phyloP scores from a whole-genome alignment of 495 filamentous ascomycete species.

The Xylaria acuta region DNA sequence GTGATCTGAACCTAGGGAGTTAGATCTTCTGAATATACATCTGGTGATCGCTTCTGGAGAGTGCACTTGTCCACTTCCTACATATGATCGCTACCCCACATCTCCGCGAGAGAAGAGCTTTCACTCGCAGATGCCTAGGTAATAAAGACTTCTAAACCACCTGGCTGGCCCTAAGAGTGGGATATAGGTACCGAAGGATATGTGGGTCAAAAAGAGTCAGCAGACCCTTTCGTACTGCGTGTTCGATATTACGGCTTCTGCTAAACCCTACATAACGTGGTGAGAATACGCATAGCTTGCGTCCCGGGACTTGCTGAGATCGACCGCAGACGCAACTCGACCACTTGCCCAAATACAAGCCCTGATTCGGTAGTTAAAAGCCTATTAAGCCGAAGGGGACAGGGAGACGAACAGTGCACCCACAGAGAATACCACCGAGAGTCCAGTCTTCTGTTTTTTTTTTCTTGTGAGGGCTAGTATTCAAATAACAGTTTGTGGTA shows the following conservation, averaged over 20 bases:
- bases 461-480: background rate
- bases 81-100: too few species aligned
- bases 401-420: slow-evolving; percentile 3
- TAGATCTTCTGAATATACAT: too few species aligned
- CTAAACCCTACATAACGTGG: slow-evolving; percentile 7
- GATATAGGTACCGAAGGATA: too few species aligned
- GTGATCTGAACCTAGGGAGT: too few species aligned
- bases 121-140: too few species aligned
- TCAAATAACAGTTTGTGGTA: slow-evolving; percentile 2
- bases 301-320: background rate
- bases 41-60: too few species aligned
- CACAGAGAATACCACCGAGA: slow-evolving; percentile 13
- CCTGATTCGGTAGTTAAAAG: background rate
- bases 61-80: too few species aligned
- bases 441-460: background rate
- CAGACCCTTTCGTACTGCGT: too few species aligned
- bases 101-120: too few species aligned
- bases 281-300: background rate
- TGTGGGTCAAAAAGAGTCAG: too few species aligned
- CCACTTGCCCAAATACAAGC: slow-evolving; percentile 9
- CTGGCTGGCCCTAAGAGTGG: too few species aligned
- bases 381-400: background rate
- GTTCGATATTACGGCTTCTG: background rate
- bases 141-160: too few species aligned
- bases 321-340: background rate